Evolutionary conservation across 768 basidiomycete genomes (phyloP), one percentile per base, ranked within the genome.

Genomic region (Lentinus brumalis): DNA sequence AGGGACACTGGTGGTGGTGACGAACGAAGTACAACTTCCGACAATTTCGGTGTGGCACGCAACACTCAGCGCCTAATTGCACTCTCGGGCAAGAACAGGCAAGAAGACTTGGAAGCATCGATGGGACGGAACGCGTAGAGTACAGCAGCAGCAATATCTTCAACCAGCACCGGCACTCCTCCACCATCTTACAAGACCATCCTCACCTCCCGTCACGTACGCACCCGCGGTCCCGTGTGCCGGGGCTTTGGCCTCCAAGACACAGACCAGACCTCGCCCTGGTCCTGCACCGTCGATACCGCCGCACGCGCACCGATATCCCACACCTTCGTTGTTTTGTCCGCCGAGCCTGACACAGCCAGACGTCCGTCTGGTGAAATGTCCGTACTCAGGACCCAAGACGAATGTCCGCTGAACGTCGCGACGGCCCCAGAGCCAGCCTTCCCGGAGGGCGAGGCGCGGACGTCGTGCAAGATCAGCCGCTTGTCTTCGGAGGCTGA

Each of bases 401-500:
- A 95, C 0, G 91, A 83, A 72, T 98, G 95, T 0, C 95, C 95
- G 5, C 85, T 83, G 65, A 98, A 79, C 10, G 92, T 87, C 14
- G 95, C 92, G 18, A 96, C 92, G 1, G 89, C 88, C 42, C 91
- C 89, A 18, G 83, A 82, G 5, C 92, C 88, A 46, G 79, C 77
- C 59, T 81, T 82, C 16, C 83, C 78, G 5, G 84, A 79, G 5
- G 82, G 67, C 1, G 87, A 78, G n/a, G 83, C 79, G 57, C 95
- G 87, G 15, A 95, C 91, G 70, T 98, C 95, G 73, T 96, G 93
- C 50, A 96, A 75, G 55, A 94, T 87, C 60, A 98, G 87, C 16
- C 92, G 86, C 73, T 93, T 94, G 75, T 96, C 95, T 72, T 98
- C 95, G 3, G 94, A 96, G 2, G 90, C 95, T 45, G 92, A 94